Base-by-base conservation (phyloP, 371 early-diverging fungal species). In the Encephalitozoon romaleae region DNA sequence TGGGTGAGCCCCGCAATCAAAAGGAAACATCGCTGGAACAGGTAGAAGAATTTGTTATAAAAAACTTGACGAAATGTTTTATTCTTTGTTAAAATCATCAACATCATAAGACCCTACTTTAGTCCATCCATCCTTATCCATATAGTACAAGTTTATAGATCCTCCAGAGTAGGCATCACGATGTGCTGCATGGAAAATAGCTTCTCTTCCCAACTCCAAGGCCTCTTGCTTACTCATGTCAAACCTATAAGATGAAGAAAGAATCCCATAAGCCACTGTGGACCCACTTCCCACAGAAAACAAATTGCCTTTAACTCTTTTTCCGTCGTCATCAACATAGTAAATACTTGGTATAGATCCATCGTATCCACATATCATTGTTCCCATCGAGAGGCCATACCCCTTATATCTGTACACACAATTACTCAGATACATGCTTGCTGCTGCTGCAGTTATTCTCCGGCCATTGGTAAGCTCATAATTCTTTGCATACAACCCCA, bases 361-460 rank as follows among this genome's bases (percentile, higher is more conserved):
- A 83, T 98, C 98, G 94, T 96, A 99, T 66, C 99, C 99, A 67
- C 93, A 91, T 34, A 99, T 88, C 98, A 99, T 98, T 38, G 96
- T 96, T 66, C 99, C 98, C 93, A 98, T 94, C 3, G 94, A 94
- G 55, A 99, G 87, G 12, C 97, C 99, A 90, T 93, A 92, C 72
- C 98, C 97, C 85, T 93, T 96, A 88, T 97, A 98, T 51, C 89
- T 82, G 81, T 93, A 94, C 1, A 98, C 93, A 90, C 93, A 91
- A 86, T 95, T 94, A 73, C 91, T 89, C 65, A 98, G 87, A 66
- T 95, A 86, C 86, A 94, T 96, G 51, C 94, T 94, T 34, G 98
- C 99, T n/a, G 94, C 97, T 23, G 94, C 91, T 26, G 94, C 98
- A 11, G 94, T 91, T 78, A 98, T 97, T 67, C 95, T 89, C 86